phyloP scores from a whole-genome alignment of 2,329 filamentous ascomycete genomes.

The Phialemonium atrogriseum region DNA sequence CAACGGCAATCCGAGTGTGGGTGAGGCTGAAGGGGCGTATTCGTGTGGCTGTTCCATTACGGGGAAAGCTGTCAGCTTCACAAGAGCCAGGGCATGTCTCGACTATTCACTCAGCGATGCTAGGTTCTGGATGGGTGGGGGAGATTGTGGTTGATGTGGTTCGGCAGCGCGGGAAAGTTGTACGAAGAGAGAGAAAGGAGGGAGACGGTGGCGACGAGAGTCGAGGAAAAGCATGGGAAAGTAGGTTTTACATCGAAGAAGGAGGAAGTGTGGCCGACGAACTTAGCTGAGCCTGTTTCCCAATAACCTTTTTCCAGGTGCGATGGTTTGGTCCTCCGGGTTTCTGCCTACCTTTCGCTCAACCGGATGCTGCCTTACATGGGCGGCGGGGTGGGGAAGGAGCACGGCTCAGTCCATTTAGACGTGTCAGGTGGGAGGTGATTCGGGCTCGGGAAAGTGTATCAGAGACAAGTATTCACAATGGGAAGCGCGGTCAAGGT shows the following conservation, averaged over 20 bases:
- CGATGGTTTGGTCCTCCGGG: conserved; percentile 1
- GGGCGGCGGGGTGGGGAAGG: conserved; percentile 2
- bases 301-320: too few species aligned
- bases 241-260: background rate
- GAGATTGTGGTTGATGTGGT: too few species aligned
- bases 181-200: background rate
- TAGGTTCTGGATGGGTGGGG: conserved; percentile 9
- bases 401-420: conserved; percentile 2
- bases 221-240: background rate
- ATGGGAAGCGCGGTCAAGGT: too few species aligned
- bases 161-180: background rate
- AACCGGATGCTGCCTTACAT: conserved; percentile 2
- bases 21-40: conserved; percentile 8
- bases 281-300: conserved; percentile 3
- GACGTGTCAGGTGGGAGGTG: too few species aligned
- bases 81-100: conserved; percentile 27
- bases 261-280: background rate
- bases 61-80: conserved; percentile 26
- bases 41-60: conserved; percentile 41
- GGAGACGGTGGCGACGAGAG: background rate
- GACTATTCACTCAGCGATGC: conserved; percentile 13
- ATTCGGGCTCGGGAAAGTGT: too few species aligned
- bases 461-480: too few species aligned
- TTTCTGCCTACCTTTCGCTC: conserved; percentile 1
- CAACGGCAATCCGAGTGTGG: conserved; percentile 15